Conservation (phyloP, 2,329 filamentous ascomycete species). For the Penicillium sp. region DNA sequence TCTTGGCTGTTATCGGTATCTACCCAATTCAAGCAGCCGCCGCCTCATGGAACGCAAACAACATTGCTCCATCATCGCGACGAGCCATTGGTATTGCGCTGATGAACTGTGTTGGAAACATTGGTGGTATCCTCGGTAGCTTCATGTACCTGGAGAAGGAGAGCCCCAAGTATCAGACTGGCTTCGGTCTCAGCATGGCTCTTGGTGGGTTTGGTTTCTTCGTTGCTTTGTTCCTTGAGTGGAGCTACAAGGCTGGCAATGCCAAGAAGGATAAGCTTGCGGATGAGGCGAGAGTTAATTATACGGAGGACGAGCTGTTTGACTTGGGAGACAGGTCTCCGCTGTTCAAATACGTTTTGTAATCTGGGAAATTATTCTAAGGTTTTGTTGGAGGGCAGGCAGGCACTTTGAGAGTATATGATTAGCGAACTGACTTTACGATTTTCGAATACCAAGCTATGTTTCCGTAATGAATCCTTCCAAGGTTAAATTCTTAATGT, state of each 20-base stretch:
- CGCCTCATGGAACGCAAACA: constrained; percentile 29
- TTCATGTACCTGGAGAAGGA: constrained; percentile 28
- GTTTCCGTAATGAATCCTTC: no score
- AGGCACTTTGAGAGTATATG: neutral
- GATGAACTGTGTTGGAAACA: constrained; percentile 25
- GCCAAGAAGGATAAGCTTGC: constrained; percentile 18
- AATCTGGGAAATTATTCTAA: neutral
- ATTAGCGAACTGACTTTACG: neutral
- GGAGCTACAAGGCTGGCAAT: constrained; percentile 21
- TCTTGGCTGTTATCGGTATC: constrained; percentile 25
- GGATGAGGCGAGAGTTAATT: constrained; percentile 19
- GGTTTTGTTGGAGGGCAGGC: neutral
- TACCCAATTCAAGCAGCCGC: constrained; percentile 30
- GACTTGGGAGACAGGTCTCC: constrained; percentile 46
- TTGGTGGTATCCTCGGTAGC: constrained; percentile 27
- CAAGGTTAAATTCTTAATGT: no score
- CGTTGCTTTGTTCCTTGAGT: constrained; percentile 22
- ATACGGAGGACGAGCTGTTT: constrained; percentile 43
- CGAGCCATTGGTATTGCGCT: constrained; percentile 25
- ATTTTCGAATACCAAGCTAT: neutral
- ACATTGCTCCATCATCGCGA: constrained; percentile 25
- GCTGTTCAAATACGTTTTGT: constrained; percentile 40
- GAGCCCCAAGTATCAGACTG: constrained; percentile 22
- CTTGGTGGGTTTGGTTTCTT: constrained; percentile 19
- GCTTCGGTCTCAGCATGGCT: constrained; percentile 24